Conservation (phyloP, 176 grass and related monocot genomes). For the Thalia dealbata region DNA sequence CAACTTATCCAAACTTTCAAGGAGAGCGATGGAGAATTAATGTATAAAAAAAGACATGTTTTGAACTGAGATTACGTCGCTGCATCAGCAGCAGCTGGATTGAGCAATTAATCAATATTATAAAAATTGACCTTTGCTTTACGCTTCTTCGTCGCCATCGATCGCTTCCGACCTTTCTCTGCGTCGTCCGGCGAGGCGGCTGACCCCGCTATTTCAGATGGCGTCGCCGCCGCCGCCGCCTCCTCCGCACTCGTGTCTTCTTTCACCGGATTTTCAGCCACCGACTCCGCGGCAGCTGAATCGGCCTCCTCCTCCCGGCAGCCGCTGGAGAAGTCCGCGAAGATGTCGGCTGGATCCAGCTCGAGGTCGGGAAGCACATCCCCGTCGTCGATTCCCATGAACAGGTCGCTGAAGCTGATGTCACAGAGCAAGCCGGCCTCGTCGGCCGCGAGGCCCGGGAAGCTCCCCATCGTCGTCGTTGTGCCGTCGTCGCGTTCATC, state of each 20-base stretch:
- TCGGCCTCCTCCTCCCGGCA: not conserved
- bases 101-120: no score
- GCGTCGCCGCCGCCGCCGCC: constrained; percentile 17
- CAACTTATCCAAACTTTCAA: not conserved
- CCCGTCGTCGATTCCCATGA: constrained; percentile 49
- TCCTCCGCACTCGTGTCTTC: constrained; percentile 14
- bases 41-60: no score
- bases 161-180: constrained; percentile 34
- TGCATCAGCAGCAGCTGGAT: no score
- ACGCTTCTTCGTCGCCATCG: constrained; percentile 28
- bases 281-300: not conserved
- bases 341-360: constrained; percentile 70
- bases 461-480: constrained; percentile 17
- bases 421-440: constrained; percentile 45
- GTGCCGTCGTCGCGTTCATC: not conserved
- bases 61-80: not conserved
- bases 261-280: constrained; percentile 11
- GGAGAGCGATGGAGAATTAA: not conserved
- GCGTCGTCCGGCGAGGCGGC: constrained; percentile 33
- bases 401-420: constrained; percentile 81
- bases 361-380: constrained; percentile 82
- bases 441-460: constrained; percentile 24
- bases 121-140: constrained; percentile 57
- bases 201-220: constrained; percentile 33
- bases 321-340: constrained; percentile 42